Evolutionary conservation across 2,329 filamentous ascomycete species (phyloP).

Genomic region (Cladosporium sp.): DNA sequence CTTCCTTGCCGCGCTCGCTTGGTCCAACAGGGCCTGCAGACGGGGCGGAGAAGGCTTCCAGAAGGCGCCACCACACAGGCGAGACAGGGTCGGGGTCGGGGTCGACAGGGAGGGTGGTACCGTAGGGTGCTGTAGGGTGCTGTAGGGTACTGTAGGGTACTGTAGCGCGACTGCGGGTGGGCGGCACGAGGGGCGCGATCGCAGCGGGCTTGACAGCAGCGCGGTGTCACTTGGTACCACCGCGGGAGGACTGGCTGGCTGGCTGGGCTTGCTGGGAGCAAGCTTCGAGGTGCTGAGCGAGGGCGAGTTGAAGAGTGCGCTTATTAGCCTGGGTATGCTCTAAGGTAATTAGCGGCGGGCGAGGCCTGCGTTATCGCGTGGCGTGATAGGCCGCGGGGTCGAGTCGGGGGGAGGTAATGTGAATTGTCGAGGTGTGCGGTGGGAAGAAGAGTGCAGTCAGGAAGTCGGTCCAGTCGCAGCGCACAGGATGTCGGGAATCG

Average conservation of each 20-base stretch:
- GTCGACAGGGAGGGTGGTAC: not conserved
- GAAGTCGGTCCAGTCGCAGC: too few relatives aligned
- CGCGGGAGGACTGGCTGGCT: too few relatives aligned
- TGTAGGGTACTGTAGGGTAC: not conserved
- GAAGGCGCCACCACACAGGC: conserved; percentile 2
- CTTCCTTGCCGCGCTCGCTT: conserved; percentile 10
- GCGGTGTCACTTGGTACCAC: too few relatives aligned
- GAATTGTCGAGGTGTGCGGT: too few relatives aligned
- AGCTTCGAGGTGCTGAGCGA: not conserved
- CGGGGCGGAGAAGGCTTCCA: conserved; percentile 4
- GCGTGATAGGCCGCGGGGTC: conserved; percentile 5
- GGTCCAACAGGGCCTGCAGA: not conserved
- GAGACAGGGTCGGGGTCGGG: not conserved
- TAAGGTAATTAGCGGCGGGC: not conserved
- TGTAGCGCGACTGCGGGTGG: not conserved
- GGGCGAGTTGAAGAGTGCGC: not conserved
- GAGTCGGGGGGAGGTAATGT: not conserved
- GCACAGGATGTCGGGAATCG: too few relatives aligned
- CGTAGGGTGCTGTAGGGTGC: not conserved
- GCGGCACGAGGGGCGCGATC: too few relatives aligned
- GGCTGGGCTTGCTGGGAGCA: not conserved
- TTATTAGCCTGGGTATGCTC: too few relatives aligned
- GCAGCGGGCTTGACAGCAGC: too few relatives aligned
- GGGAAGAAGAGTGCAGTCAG: too few relatives aligned
- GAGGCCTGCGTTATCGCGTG: conserved; percentile 7